Percentiles rank a stretch among this genome's conserved stretches.
phyloP scores from a whole-genome alignment of 2,329 filamentous ascomycete species.

The Cladophialophora psammophila region DNA sequence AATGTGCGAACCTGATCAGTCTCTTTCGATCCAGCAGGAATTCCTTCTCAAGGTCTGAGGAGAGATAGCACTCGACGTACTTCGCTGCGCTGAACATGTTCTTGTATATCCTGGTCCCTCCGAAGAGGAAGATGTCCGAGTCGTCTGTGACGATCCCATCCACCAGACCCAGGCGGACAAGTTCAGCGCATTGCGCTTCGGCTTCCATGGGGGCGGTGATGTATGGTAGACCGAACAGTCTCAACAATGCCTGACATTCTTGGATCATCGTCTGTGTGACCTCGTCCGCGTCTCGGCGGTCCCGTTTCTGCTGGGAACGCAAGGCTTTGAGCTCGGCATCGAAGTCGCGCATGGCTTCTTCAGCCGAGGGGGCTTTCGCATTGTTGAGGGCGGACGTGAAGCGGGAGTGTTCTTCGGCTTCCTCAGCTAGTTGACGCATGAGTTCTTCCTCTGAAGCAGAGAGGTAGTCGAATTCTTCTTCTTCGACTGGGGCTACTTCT shows the following conservation, averaged over 20 bases:
- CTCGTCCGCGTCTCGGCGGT: slow-evolving; percentile 93
- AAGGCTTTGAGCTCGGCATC: slow-evolving; percentile 86
- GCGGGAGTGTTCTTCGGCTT: slow-evolving; percentile 91
- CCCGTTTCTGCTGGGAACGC: slow-evolving; percentile 93
- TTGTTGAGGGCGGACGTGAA: slow-evolving; percentile 85
- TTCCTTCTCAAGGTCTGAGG: slow-evolving; percentile 83
- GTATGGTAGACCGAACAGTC: slow-evolving; percentile 92
- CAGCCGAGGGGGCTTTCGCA: slow-evolving; percentile 63
- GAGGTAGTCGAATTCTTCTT: slow-evolving; percentile 60
- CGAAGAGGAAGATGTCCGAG: slow-evolving; percentile 95
- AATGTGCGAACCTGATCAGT: slow-evolving; percentile 86
- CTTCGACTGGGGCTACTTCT: slow-evolving; percentile 25
- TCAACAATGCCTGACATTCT: slow-evolving; percentile 90
- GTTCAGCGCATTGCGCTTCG: slow-evolving; percentile 94
- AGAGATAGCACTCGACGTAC: slow-evolving; percentile 94
- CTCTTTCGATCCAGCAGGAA: slow-evolving; percentile 85
- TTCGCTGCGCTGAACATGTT: slow-evolving; percentile 99
- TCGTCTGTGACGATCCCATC: slow-evolving; percentile 99
- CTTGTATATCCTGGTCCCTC: slow-evolving; percentile 95
- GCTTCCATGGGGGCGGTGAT: slow-evolving; percentile 99
- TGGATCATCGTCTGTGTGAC: slow-evolving; percentile 95
- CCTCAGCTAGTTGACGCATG: slow-evolving; percentile 81
- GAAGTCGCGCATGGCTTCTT: slow-evolving; percentile 76
- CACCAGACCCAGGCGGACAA: slow-evolving; percentile 84
- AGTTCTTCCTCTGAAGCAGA: slow-evolving; percentile 92